Evolutionary conservation across 805 yeast species (phyloP).

Genomic region (Cyberlindnera mississippiensis): DNA sequence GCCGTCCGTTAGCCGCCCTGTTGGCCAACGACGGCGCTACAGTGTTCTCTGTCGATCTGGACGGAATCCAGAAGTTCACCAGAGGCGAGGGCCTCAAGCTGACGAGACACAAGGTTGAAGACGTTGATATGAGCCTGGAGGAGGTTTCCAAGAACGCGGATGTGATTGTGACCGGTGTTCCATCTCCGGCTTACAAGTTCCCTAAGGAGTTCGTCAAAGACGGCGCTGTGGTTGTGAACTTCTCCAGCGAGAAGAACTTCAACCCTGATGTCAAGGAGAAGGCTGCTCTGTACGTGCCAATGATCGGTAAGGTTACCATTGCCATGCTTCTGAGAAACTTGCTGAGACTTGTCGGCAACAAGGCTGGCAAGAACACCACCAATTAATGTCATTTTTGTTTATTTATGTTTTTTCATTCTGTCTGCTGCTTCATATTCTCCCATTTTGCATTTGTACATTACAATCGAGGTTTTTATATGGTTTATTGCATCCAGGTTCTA

Average conservation of each 20-base stretch:
- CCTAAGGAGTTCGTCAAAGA: conserved; percentile 75
- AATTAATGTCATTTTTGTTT: background rate
- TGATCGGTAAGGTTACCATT: conserved; percentile 94
- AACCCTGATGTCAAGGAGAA: conserved; percentile 73
- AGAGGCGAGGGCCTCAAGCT: conserved; percentile 88
- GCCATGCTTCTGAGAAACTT: conserved; percentile 90
- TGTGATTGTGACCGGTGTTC: conserved; percentile 95
- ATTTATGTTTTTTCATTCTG: background rate
- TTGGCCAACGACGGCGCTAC: conserved; percentile 97
- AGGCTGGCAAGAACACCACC: conserved; percentile 17
- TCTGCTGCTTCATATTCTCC: background rate
- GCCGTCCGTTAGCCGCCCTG: conserved; percentile 93
- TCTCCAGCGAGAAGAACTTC: conserved; percentile 86
- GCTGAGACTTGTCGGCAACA: conserved; percentile 75
- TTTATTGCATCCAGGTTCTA: background rate
- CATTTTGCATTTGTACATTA: too few species aligned
- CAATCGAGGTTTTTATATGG: too few species aligned
- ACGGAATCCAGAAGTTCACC: conserved; percentile 85
- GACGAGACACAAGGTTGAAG: conserved; percentile 77
- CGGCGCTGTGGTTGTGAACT: conserved; percentile 90
- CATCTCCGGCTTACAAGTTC: conserved; percentile 76
- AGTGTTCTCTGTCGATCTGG: conserved; percentile 87
- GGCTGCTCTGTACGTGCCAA: conserved; percentile 92
- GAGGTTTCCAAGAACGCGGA: conserved; percentile 73
- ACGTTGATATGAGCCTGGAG: conserved; percentile 49